These are phyloP conservation scores for Coccinonectria pachysandricola DNA, from an alignment of 2,329 filamentous ascomycete species.

Conservation along the genomic window DNA sequence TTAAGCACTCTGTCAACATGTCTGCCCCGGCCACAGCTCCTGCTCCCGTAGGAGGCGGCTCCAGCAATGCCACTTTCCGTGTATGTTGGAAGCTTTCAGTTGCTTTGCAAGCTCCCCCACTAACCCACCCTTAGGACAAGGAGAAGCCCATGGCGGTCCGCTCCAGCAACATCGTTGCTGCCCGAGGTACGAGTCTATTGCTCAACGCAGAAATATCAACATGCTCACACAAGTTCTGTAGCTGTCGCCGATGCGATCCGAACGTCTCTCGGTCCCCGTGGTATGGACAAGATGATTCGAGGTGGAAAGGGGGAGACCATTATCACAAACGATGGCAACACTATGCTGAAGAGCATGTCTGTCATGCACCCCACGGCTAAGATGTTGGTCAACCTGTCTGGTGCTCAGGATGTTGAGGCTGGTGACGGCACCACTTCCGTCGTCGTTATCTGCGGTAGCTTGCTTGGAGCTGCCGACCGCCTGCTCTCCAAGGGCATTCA, in stretches of 20 bases:
- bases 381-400: conserved; percentile 96
- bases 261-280: conserved; percentile 89
- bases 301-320: conserved; percentile 94
- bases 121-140: conserved; percentile 53
- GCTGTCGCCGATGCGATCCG: conserved; percentile 96
- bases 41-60: conserved; percentile 25
- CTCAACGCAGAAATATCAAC: no score
- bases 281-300: conserved; percentile 99
- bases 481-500: conserved; percentile 90
- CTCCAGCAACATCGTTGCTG: conserved; percentile 92
- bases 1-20: conserved; percentile 26
- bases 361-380: conserved; percentile 99
- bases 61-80: conserved; percentile 46
- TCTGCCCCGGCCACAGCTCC: conserved; percentile 30
- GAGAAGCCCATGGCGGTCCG: conserved; percentile 98
- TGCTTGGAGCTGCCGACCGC: conserved; percentile 86
- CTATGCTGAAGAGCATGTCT: conserved; percentile 97
- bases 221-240: conserved; percentile 24
- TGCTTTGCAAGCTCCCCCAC: conserved; percentile 28
- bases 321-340: conserved; percentile 99
- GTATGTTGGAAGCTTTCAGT: conserved; percentile 31
- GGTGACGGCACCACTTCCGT: conserved; percentile 98
- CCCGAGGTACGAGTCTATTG: conserved; percentile 73
- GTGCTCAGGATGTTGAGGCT: conserved; percentile 95
- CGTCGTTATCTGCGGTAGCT: conserved; percentile 91